These are phyloP conservation scores for Pleurostoma richardsiae DNA, from an alignment of 2,329 filamentous ascomycete genomes.

Conservation along the genomic window DNA sequence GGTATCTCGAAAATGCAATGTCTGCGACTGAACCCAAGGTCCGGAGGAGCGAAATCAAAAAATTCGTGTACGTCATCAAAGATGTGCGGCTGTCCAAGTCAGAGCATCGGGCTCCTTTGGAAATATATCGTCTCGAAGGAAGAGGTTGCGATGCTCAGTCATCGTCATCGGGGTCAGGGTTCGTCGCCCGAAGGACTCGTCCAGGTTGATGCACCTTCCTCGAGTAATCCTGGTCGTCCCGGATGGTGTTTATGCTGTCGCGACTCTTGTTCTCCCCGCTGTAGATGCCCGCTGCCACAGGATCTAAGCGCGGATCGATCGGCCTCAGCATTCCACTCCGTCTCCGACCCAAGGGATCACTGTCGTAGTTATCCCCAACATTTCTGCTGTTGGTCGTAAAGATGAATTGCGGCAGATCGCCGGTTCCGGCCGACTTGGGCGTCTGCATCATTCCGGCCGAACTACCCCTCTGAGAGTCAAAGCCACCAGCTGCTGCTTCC, in stretches of 20 bases:
- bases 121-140: not conserved
- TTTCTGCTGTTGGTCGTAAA: slow-evolving; percentile 1
- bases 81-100: slow-evolving; percentile 6
- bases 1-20: slow-evolving; percentile 37
- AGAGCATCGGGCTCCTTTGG: not conserved
- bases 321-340: slow-evolving; percentile 47
- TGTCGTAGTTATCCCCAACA: slow-evolving; percentile 21
- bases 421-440: slow-evolving; percentile 37
- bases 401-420: slow-evolving; percentile 14
- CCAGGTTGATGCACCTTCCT: slow-evolving; percentile 47
- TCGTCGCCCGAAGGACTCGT: slow-evolving; percentile 56
- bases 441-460: slow-evolving; percentile 43
- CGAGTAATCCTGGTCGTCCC: slow-evolving; percentile 63
- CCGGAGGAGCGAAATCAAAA: slow-evolving; percentile 10
- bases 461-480: slow-evolving; percentile 42
- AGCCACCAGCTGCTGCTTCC: slow-evolving; percentile 34
- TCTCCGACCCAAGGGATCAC: slow-evolving; percentile 30
- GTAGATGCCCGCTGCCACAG: slow-evolving; percentile 53
- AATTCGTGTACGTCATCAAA: slow-evolving; percentile 27
- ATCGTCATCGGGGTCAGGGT: slow-evolving; percentile 48
- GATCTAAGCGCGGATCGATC: slow-evolving; percentile 60
- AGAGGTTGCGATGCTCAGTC: slow-evolving; percentile 5
- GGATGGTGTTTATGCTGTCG: slow-evolving; percentile 59
- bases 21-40: slow-evolving; percentile 24
- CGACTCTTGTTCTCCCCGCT: slow-evolving; percentile 50